Evolutionary conservation across 2,329 filamentous ascomycete genomes (phyloP).

Genomic region (Xylariales sp.): DNA sequence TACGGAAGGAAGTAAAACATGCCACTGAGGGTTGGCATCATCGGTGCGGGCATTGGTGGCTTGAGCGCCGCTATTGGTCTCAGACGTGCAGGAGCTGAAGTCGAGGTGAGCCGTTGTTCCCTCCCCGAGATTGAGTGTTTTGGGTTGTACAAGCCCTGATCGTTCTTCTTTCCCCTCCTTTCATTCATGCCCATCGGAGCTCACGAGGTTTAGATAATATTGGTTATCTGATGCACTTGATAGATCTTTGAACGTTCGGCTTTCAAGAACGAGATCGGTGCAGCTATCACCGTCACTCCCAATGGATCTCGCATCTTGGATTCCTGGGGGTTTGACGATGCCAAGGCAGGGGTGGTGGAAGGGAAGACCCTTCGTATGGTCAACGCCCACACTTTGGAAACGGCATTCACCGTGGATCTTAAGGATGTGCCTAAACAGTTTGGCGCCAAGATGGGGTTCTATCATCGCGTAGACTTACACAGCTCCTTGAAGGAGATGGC

Average conservation of each 20-base stretch:
- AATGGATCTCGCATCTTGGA: constrained; percentile 31
- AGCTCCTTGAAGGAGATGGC: constrained; percentile 8
- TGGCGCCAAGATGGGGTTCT: constrained; percentile 10
- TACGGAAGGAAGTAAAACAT: constrained; percentile 5
- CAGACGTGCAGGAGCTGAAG: constrained; percentile 11
- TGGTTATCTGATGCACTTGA: too few species aligned
- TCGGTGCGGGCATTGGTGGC: constrained; percentile 13
- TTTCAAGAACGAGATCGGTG: constrained; percentile 32
- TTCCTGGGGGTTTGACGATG: constrained; percentile 31
- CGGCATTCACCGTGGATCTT: constrained; percentile 6
- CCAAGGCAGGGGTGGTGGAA: constrained; percentile 21
- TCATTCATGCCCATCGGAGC: too few species aligned
- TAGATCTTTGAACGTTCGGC: constrained; percentile 33
- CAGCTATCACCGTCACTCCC: constrained; percentile 33
- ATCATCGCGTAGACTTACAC: constrained; percentile 11
- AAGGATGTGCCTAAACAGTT: constrained; percentile 1
- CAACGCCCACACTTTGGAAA: constrained; percentile 23
- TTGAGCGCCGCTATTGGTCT: constrained; percentile 12
- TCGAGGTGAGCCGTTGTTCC: constrained; percentile 9
- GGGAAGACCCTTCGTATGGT: constrained; percentile 16
- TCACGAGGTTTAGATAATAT: too few species aligned
- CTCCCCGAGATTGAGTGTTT: too few species aligned
- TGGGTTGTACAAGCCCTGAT: too few species aligned
- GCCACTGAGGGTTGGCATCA: constrained; percentile 11
- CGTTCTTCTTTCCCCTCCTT: too few species aligned